phyloP scores from a whole-genome alignment of 768 basidiomycete genomes.

The Collybiopsis confluens region DNA sequence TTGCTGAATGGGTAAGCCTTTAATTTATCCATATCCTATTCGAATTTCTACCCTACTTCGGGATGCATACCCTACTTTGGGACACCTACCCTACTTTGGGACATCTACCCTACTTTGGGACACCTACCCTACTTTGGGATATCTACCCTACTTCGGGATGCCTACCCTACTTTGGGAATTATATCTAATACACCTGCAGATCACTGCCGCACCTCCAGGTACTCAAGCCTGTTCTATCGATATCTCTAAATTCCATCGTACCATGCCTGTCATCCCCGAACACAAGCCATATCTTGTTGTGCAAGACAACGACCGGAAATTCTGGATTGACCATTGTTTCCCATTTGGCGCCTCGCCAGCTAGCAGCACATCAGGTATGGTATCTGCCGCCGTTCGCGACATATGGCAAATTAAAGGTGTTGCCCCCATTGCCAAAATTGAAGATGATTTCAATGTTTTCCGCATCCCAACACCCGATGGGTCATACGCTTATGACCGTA shows the following conservation, averaged over 20 bases:
- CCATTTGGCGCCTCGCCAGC: conserved; percentile 26
- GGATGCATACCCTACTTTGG: no score
- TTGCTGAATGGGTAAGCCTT: conserved; percentile 13
- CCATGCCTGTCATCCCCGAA: conserved; percentile 23
- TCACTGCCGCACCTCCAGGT: conserved; percentile 24
- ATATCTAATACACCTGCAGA: conserved; percentile 13
- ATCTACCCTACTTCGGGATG: no score
- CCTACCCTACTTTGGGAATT: background rate
- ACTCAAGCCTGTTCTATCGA: conserved; percentile 26
- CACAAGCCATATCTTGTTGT: conserved; percentile 32
- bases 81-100: no score
- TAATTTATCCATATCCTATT: background rate
- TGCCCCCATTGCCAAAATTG: conserved; percentile 17
- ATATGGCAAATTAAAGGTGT: conserved; percentile 22
- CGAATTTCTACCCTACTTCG: no score
- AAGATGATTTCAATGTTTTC: conserved; percentile 21
- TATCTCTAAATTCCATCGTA: conserved; percentile 31
- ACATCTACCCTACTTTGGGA: no score
- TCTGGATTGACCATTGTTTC: conserved; percentile 27
- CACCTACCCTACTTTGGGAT: no score
- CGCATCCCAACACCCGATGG: conserved; percentile 14
- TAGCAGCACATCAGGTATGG: conserved; percentile 27
- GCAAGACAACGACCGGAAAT: conserved; percentile 14
- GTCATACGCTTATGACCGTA: conserved; percentile 18
- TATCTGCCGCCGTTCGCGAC: conserved; percentile 22